Base-by-base conservation (phyloP, 345 rosid species). In the Gossypium rotundifolium region DNA sequence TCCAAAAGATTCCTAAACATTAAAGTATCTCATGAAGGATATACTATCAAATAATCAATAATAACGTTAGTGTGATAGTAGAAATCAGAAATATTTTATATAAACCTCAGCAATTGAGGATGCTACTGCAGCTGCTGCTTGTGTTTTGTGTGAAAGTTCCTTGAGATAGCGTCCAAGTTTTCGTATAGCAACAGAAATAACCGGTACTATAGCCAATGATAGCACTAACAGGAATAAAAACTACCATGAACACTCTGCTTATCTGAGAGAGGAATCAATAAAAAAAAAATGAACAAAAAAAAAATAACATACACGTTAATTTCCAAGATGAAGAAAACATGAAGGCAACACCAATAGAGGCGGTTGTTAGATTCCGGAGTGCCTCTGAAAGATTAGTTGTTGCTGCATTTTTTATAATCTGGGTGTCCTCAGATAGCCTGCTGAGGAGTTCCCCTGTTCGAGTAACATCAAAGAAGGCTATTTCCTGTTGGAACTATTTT, bases 41-140 rank as follows among this genome's bases (percentile, higher is more conserved):
- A 25, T 12, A 7, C 18, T 60, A 3, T 23, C 11, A 48, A 40
- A 70, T 27, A 51, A 46, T 13, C 23, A n/a, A 25, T 23, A 25
- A 33, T 18, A 25, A 71, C 25, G 22, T 42, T 71, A 57, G 11
- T 9, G 18, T 25, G 46, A 33, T 62, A 29, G 18, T 6, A 11
- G 38, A 23, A 73, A 45, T 25, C 23, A 60, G 14, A 29, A 16
- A 60, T 27, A 11, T 73, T 61, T 40, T 14, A 53, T 33, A 73
- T 77, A 29, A 71, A 94, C 98, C 98, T 94, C 98, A 40, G 97
- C 97, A 79, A 94, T 92, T 20, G 98, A 92, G 49, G 97, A 91
- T 81, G 98, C 91, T 69, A 83, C 87, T 23, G 98, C 98, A 78
- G 98, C 98, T 59, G 98, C 98, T 71, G 98, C 93, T 89, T 94